Percentiles rank a stretch among this genome's conserved stretches.
Evolutionary conservation across 2,329 filamentous ascomycete genomes (phyloP).

Genomic region (Exophiala calicioides): DNA sequence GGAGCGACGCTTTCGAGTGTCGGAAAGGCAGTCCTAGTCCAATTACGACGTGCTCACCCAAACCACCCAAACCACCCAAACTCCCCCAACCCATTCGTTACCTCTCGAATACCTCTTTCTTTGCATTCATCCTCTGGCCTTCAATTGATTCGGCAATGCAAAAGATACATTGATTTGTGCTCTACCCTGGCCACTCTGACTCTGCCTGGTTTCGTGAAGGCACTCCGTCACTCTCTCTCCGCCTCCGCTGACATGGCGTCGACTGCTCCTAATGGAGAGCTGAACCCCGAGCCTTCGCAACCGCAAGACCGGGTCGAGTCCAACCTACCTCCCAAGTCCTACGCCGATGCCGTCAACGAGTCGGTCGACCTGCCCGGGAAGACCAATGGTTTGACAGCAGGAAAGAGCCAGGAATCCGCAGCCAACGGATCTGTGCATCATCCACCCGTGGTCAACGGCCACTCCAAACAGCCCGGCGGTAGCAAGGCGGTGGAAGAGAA

Average conservation of each 20-base stretch:
- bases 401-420: neutral
- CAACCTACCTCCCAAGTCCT: conserved; percentile 42
- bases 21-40: too few relatives aligned
- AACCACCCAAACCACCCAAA: too few relatives aligned
- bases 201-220: conserved; percentile 28
- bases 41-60: too few relatives aligned
- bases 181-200: conserved; percentile 26
- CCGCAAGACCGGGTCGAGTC: conserved; percentile 37
- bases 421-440: conserved; percentile 7
- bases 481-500: conserved; percentile 46
- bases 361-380: conserved; percentile 12
- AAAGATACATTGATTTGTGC: conserved; percentile 22
- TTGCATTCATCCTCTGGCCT: too few relatives aligned
- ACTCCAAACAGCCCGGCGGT: conserved; percentile 24
- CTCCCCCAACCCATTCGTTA: too few relatives aligned
- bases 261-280: conserved; percentile 3
- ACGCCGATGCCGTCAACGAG: conserved; percentile 38
- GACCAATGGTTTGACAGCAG: neutral
- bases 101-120: too few relatives aligned
- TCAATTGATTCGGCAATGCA: neutral
- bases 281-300: conserved; percentile 36
- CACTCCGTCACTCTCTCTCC: conserved; percentile 16
- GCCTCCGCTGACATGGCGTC: conserved; percentile 24
- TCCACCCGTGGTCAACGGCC: conserved; percentile 25
- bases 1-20: too few relatives aligned